Conservation (phyloP, 768 basidiomycete species). For the Hypsizygus marmoreus region DNA sequence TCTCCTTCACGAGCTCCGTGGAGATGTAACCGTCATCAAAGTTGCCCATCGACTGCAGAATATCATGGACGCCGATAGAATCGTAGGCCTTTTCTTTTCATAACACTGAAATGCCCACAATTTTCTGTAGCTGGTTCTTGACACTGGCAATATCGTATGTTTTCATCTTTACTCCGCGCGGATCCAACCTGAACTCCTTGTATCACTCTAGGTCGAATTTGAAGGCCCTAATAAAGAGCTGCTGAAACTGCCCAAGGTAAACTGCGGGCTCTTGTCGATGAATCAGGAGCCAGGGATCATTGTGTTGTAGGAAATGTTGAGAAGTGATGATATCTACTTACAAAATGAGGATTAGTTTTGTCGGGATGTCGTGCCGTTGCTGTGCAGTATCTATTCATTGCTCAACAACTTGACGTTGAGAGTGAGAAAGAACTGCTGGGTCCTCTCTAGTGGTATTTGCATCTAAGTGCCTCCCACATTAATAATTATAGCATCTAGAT, state of each 20-base stretch:
- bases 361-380: too few relatives aligned
- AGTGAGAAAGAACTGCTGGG: too few relatives aligned
- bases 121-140: slow-evolving; percentile 48
- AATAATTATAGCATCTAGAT: too few relatives aligned
- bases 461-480: too few relatives aligned
- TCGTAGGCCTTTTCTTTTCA: slow-evolving; percentile 33
- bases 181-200: too few relatives aligned
- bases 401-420: too few relatives aligned
- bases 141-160: slow-evolving; percentile 53
- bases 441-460: too few relatives aligned
- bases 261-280: slow-evolving; percentile 57
- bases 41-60: slow-evolving; percentile 74
- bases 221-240: slow-evolving; percentile 53
- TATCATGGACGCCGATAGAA: slow-evolving; percentile 66
- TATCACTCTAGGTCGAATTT: too few relatives aligned
- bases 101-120: background rate
- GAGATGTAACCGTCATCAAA: slow-evolving; percentile 61
- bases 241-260: slow-evolving; percentile 54
- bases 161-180: slow-evolving; percentile 17
- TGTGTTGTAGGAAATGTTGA: slow-evolving; percentile 31
- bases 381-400: too few relatives aligned
- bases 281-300: slow-evolving; percentile 54
- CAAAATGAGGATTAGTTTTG: too few relatives aligned
- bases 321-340: background rate
- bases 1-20: slow-evolving; percentile 62